A percentile compares a stretch with the other conserved stretches of the same genome.
Conservation (phyloP, 164 flowering plant species). For the Stephania japonica region DNA sequence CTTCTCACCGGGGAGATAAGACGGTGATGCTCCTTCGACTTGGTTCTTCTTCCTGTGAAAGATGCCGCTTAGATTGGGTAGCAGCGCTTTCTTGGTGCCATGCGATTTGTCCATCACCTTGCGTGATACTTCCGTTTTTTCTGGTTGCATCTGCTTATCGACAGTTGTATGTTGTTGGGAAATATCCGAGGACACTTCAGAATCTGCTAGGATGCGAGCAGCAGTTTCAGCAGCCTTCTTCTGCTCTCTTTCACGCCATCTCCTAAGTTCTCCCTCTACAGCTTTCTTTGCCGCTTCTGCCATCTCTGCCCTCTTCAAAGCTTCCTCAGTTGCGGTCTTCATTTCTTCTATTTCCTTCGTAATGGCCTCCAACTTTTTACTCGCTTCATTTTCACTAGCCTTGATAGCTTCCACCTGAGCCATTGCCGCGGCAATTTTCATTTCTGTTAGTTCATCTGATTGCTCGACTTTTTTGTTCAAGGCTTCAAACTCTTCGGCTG, state of each 20-base stretch:
- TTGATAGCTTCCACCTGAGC: constrained; percentile 89
- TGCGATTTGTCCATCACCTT: constrained; percentile 53
- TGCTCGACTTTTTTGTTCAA: constrained; percentile 71
- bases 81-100: constrained; percentile 45
- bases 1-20: constrained; percentile 66
- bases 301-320: constrained; percentile 74
- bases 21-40: constrained; percentile 56
- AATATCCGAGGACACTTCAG: constrained; percentile 30
- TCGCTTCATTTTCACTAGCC: constrained; percentile 79
- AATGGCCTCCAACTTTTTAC: constrained; percentile 55
- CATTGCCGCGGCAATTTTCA: constrained; percentile 87
- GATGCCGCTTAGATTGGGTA: constrained; percentile 61
- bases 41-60: constrained; percentile 62
- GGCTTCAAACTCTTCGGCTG: constrained; percentile 68
- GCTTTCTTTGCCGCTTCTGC: constrained; percentile 86
- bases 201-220: constrained; percentile 47
- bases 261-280: constrained; percentile 60
- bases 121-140: constrained; percentile 18
- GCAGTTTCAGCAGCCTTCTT: constrained; percentile 81
- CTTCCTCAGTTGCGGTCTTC: constrained; percentile 57
- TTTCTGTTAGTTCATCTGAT: constrained; percentile 59
- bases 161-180: constrained; percentile 37
- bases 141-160: constrained; percentile 30
- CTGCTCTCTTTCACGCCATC: constrained; percentile 81
- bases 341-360: constrained; percentile 69